A percentile compares a stretch with the other conserved stretches of the same genome.
Conservation (phyloP, 192 early-diverging fungal genomes). For the Podochytrium sp. region DNA sequence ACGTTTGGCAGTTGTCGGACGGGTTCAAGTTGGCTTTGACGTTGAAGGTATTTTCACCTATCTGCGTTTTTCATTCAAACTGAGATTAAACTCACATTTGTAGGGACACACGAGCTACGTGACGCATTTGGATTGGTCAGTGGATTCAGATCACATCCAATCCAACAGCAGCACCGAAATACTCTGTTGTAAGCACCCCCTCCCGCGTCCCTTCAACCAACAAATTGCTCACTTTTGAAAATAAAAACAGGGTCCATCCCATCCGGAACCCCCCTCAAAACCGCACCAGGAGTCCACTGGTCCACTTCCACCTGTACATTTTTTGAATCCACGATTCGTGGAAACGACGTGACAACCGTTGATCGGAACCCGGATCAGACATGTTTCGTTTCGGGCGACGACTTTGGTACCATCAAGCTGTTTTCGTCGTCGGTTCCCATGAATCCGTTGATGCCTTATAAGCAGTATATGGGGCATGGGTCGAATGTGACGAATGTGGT, state of each 20-base stretch:
- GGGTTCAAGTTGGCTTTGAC: conserved; percentile 12
- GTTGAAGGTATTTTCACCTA: conserved; percentile 16
- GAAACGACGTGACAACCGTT: conserved; percentile 22
- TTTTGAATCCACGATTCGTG: conserved; percentile 9
- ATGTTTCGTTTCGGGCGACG: conserved; percentile 21
- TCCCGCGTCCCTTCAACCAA: neutral
- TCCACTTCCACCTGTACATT: neutral
- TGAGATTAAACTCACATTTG: neutral
- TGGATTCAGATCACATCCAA: conserved; percentile 9
- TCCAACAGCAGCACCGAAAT: conserved; percentile 30
- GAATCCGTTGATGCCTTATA: conserved; percentile 21
- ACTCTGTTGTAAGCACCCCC: conserved; percentile 3
- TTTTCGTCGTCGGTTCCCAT: neutral
- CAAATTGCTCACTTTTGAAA: neutral
- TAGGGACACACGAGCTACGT: conserved; percentile 32
- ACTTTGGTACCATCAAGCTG: conserved; percentile 18
- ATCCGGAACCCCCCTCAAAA: neutral
- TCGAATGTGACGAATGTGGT: conserved; percentile 16
- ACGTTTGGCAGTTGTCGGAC: conserved; percentile 25
- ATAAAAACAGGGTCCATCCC: neutral
- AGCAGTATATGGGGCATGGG: conserved; percentile 32
- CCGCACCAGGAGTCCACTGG: neutral
- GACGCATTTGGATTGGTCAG: conserved; percentile 31
- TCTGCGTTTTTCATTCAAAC: neutral
- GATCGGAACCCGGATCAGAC: conserved; percentile 5